phyloP scores from a whole-genome alignment of 805 yeast species.

The Kazachstania viticola region DNA sequence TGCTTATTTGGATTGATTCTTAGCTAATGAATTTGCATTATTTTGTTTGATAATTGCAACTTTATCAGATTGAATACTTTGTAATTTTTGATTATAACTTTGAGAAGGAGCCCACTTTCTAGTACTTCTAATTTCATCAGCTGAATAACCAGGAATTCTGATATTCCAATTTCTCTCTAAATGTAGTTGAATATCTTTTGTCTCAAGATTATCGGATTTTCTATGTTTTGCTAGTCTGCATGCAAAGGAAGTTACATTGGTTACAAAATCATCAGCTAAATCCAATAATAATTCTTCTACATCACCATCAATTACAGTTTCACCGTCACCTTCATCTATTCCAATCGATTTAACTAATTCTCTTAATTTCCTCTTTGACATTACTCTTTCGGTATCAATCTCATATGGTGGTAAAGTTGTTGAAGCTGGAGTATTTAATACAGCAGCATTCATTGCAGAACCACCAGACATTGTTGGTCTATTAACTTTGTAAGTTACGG shows the following conservation, averaged over 20 bases:
- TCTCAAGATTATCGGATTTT: conserved; percentile 75
- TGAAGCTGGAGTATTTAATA: conserved; percentile 65
- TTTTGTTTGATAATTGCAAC: conserved; percentile 1
- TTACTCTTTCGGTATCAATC: conserved; percentile 66
- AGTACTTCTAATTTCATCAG: conserved; percentile 77
- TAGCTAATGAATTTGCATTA: no score
- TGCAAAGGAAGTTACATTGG: conserved; percentile 84
- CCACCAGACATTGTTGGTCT: conserved; percentile 85
- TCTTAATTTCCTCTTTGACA: conserved; percentile 79
- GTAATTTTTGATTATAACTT: conserved; percentile 52
- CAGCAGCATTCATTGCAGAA: conserved; percentile 56
- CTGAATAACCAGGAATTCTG: conserved; percentile 82
- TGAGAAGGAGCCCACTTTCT: conserved; percentile 60
- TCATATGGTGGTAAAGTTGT: conserved; percentile 74
- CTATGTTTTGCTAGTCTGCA: conserved; percentile 93
- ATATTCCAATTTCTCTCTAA: conserved; percentile 92
- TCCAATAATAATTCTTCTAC: conserved; percentile 86
- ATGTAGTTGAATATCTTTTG: conserved; percentile 82
- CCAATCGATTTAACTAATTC: conserved; percentile 80
- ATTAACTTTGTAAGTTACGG: conserved; percentile 53
- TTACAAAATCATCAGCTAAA: conserved; percentile 90
- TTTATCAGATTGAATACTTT: conserved; percentile 29
- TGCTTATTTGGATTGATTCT: no score
- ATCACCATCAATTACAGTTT: conserved; percentile 86
- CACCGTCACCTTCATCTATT: conserved; percentile 83